Base-by-base conservation (phyloP, 805 yeast species). In the Saccharomycopsis sp. region DNA sequence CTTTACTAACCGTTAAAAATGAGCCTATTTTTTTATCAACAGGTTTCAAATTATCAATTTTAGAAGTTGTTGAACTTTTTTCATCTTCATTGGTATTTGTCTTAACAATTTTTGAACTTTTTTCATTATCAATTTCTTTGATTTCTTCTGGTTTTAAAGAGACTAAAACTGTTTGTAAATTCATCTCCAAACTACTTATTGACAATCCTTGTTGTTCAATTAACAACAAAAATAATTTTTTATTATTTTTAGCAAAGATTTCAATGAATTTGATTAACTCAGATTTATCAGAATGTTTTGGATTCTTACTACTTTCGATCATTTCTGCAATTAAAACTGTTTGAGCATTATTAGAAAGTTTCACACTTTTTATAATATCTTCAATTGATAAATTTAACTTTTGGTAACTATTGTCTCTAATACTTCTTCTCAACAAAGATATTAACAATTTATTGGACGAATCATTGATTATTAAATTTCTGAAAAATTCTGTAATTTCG, bases 151-250 rank as follows among this genome's bases (percentile, higher is more conserved):
- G 62, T 9, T 39, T 43, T 12, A 39, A 40, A 21, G 19, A 5
- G 9, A 26, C 5, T 21, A 54, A 37, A 5, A 54, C 42, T 14
- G 45, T 42, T 33, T 54, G 51, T 13, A 52, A 51, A 21, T 59
- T 51, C 66, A 86, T 71, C 61, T 79, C 88, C 21, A 79, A 60
- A n/a, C n/a, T n/a, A n/a, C n/a, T n/a, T n/a, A n/a, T n/a, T n/a
- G n/a, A n/a, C n/a, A n/a, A n/a, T n/a, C n/a, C n/a, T n/a, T n/a
- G n/a, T 3, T 64, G 49, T 21, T 69, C 74, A 3, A 73, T 44
- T 15, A 60, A 51, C 17, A 68, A 40, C 15, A 59, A 54, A 18
- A 58, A 40, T 2, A 65, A 12, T 2, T 55, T 61, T 44, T 66
- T 61, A 39, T 70, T 56, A 4, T 52, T 49, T 5, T 53, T 51